Conservation (phyloP, 177 flowering plant genomes). For the Vitis hybrid region DNA sequence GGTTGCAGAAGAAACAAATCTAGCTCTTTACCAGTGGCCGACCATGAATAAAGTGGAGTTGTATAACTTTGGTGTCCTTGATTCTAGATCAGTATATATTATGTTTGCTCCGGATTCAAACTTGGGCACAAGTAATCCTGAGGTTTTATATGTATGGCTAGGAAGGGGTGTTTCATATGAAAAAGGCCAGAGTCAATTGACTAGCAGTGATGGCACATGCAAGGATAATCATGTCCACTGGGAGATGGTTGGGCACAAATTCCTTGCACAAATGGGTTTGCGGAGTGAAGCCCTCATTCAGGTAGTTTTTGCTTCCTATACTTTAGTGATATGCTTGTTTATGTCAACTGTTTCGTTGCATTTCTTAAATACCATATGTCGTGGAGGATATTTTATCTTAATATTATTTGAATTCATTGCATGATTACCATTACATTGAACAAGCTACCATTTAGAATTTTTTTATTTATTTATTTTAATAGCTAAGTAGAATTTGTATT, state of each 20-base stretch:
- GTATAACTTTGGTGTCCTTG: conserved; percentile 17
- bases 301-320: conserved; percentile 18
- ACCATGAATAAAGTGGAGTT: conserved; percentile 27
- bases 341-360: not conserved
- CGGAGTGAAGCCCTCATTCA: conserved; percentile 32
- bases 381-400: not conserved
- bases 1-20: conserved; percentile 11
- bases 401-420: conserved; percentile 1
- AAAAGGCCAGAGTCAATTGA: conserved; percentile 9
- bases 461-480: too few relatives aligned
- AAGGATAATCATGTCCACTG: conserved; percentile 15
- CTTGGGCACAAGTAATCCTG: conserved; percentile 13
- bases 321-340: not conserved
- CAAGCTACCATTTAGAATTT: too few relatives aligned
- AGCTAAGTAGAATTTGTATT: too few relatives aligned
- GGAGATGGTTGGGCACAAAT: conserved; percentile 26
- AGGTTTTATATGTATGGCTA: conserved; percentile 30
- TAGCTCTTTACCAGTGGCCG: conserved; percentile 36
- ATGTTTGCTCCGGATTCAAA: conserved; percentile 26
- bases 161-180: conserved; percentile 26
- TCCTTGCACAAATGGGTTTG: conserved; percentile 26
- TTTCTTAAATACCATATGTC: not conserved
- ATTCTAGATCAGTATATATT: conserved; percentile 36
- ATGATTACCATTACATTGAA: not conserved
- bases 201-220: not conserved